These are phyloP conservation scores for Paramecium sexaurelia DNA, from an alignment of 73 alveolate species.

Conservation along the genomic window DNA sequence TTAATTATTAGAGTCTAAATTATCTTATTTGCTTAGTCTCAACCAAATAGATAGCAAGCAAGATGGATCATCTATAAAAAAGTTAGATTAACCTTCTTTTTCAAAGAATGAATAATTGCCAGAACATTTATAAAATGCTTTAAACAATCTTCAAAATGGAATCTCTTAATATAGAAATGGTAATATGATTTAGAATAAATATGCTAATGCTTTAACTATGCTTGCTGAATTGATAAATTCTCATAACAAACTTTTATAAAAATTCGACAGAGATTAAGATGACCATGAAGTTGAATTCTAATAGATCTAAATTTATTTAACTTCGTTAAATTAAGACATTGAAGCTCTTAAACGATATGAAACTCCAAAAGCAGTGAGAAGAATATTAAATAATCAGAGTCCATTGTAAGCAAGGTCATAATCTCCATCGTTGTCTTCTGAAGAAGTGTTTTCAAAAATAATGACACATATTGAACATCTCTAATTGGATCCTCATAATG, in stretches of 20 bases:
- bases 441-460: slow-evolving; percentile 32
- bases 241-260: not conserved
- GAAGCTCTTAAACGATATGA: slow-evolving; percentile 35
- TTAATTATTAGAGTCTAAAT: not conserved
- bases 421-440: slow-evolving; percentile 46
- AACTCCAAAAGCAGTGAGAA: slow-evolving; percentile 50
- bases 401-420: not conserved
- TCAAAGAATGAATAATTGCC: not conserved
- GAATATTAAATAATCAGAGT: slow-evolving; percentile 36
- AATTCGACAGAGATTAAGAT: not conserved
- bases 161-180: not conserved
- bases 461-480: slow-evolving; percentile 42
- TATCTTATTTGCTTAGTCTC: not conserved
- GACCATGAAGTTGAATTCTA: not conserved
- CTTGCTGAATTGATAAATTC: not conserved
- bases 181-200: not conserved
- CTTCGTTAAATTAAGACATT: slow-evolving; percentile 24
- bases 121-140: not conserved
- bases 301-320: slow-evolving; percentile 2
- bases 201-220: slow-evolving; percentile 1
- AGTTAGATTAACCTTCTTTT: not conserved
- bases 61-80: not conserved
- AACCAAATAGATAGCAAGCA: not conserved
- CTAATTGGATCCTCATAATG: slow-evolving; percentile 12
- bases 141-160: not conserved